These are phyloP conservation scores for Leptodermis oblonga DNA, from an alignment of 257 asterid genomes.

Conservation along the genomic window DNA sequence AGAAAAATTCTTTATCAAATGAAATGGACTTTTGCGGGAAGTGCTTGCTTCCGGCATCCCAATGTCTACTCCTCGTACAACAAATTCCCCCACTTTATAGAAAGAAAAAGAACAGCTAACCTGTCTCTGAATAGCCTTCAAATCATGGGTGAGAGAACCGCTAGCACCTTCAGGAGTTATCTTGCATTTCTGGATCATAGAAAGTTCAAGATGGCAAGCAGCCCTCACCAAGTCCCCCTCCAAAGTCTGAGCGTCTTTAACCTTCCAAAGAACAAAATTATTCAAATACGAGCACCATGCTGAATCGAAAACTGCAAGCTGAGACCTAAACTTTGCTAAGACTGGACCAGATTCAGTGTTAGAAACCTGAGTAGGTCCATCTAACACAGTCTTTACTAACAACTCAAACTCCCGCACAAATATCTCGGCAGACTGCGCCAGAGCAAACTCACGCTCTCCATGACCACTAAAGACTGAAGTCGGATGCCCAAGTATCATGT, in stretches of 20 bases:
- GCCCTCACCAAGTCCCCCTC: constrained; percentile 91
- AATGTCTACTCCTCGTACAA: too few species aligned
- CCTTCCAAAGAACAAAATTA: constrained; percentile 96
- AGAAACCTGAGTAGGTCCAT: constrained; percentile 50
- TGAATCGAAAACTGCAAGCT: constrained; percentile 79
- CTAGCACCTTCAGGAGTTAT: constrained; percentile 69
- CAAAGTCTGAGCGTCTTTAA: constrained; percentile 79
- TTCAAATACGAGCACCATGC: constrained; percentile 93
- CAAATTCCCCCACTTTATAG: too few species aligned
- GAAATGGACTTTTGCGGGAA: too few species aligned
- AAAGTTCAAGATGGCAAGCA: constrained; percentile 91
- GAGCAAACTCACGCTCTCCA: constrained; percentile 78
- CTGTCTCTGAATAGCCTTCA: constrained; percentile 88
- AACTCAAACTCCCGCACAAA: constrained; percentile 77
- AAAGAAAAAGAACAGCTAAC: constrained; percentile 25
- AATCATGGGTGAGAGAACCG: constrained; percentile 64
- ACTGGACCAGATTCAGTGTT: constrained; percentile 36
- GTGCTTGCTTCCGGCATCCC: too few species aligned
- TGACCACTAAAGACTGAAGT: constrained; percentile 87
- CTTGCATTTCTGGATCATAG: constrained; percentile 85
- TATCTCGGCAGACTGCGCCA: constrained; percentile 69
- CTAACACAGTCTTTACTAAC: constrained; percentile 53
- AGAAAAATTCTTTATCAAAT: too few species aligned
- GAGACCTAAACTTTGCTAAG: constrained; percentile 51
- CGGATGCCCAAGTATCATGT: constrained; percentile 83